Evolutionary conservation across 1,284 basidiomycete genomes (phyloP).

Genomic region (Trametes versicolor): DNA sequence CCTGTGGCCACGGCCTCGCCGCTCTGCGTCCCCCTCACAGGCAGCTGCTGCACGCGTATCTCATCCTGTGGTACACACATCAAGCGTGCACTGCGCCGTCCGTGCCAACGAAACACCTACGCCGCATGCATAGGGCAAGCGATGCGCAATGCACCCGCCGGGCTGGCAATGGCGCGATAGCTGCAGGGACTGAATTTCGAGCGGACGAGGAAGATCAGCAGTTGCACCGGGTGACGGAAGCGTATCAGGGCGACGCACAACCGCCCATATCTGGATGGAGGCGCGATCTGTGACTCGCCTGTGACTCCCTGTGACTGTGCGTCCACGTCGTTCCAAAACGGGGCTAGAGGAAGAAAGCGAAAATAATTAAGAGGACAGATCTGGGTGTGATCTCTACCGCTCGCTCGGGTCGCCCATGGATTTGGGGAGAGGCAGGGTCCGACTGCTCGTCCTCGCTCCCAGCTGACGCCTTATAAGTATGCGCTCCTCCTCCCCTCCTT

Average conservation of each 20-base stretch:
- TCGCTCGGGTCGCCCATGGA: constrained; percentile 6
- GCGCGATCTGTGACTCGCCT: constrained; percentile 8
- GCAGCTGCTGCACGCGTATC: constrained; percentile 24
- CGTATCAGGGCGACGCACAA: constrained; percentile 14
- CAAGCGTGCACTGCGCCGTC: not conserved
- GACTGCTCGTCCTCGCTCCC: constrained; percentile 21
- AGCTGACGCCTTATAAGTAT: constrained; percentile 33
- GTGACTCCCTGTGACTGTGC: constrained; percentile 31
- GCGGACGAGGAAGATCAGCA: constrained; percentile 21
- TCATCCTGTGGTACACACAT: constrained; percentile 10
- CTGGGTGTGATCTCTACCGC: constrained; percentile 19
- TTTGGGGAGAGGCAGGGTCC: constrained; percentile 6
- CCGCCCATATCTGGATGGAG: constrained; percentile 21
- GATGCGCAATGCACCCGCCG: constrained; percentile 11
- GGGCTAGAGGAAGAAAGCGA: constrained; percentile 28
- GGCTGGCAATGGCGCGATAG: constrained; percentile 5
- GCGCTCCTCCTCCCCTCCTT: constrained; percentile 27
- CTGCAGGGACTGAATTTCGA: not conserved
- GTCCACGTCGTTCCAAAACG: constrained; percentile 7
- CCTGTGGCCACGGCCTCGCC: constrained; percentile 19
- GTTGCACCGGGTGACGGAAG: constrained; percentile 12
- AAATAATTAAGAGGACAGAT: constrained; percentile 33
- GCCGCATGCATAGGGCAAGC: constrained; percentile 12
- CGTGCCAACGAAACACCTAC: constrained; percentile 1
- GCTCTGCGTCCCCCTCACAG: constrained; percentile 3